Evolutionary conservation across 106 monocot species (phyloP).

Genomic region (Acanthochlamys bracteata): DNA sequence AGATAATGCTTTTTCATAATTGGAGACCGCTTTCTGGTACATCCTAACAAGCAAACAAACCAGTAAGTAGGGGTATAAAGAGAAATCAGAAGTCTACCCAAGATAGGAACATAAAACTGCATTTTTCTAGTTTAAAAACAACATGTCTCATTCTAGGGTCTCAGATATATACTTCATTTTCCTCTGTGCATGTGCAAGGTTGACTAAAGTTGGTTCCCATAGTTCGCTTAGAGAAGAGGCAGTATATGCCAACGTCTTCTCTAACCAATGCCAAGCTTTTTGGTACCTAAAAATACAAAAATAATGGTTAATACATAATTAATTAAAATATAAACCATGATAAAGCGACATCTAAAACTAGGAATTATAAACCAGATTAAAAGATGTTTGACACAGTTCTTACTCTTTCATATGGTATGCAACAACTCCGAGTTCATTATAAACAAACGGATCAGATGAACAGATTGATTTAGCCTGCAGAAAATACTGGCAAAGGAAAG

Average conservation of each 20-base stretch:
- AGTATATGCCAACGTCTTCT: slow-evolving; percentile 52
- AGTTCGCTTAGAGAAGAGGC: slow-evolving; percentile 72
- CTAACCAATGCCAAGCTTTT: slow-evolving; percentile 84
- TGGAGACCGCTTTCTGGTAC: slow-evolving; percentile 66
- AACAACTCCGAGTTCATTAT: slow-evolving; percentile 98
- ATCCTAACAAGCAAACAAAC: slow-evolving; percentile 79
- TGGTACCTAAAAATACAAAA: slow-evolving; percentile 53
- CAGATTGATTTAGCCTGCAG: slow-evolving; percentile 80
- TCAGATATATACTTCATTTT: slow-evolving; percentile 76
- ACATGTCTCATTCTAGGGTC: too few species aligned
- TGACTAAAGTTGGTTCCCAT: slow-evolving; percentile 98
- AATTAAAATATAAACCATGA: too few species aligned
- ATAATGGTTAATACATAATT: too few species aligned
- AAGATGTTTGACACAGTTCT: too few species aligned
- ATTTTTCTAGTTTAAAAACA: too few species aligned
- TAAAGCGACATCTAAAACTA: too few species aligned
- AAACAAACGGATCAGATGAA: slow-evolving; percentile 88
- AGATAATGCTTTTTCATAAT: slow-evolving; percentile 87
- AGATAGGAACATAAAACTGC: too few species aligned
- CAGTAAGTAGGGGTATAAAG: too few species aligned
- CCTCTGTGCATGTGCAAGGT: slow-evolving; percentile 77
- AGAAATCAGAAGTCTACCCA: too few species aligned
- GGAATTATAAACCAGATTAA: too few species aligned
- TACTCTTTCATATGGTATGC: slow-evolving; percentile 96
- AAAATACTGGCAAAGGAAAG: slow-evolving; percentile 52